Evolutionary conservation across 2,329 filamentous ascomycete genomes (phyloP).

Genomic region (Fusarium coffeatum): DNA sequence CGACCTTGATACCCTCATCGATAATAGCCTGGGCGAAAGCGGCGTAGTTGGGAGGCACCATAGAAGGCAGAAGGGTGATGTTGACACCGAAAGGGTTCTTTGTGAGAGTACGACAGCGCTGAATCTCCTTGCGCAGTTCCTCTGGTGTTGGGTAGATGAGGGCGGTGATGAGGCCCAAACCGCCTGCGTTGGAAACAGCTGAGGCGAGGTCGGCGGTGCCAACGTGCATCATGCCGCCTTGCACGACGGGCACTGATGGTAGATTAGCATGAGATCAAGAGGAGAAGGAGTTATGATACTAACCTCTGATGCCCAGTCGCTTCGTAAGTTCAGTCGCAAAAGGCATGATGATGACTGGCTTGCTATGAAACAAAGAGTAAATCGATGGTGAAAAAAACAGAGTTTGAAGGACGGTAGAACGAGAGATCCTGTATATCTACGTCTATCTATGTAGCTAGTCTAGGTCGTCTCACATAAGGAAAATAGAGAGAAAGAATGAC

Average conservation of each 20-base stretch:
- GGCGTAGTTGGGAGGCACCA: constrained; percentile 90
- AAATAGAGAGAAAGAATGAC: constrained; percentile 6
- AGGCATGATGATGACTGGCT: constrained; percentile 58
- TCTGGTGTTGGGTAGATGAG: constrained; percentile 94
- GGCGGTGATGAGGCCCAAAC: constrained; percentile 83
- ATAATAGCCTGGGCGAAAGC: constrained; percentile 94
- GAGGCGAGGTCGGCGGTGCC: constrained; percentile 83
- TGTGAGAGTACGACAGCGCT: constrained; percentile 83
- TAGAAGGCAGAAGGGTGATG: constrained; percentile 89
- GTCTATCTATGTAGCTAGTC: constrained; percentile 3
- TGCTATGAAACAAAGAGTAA: not conserved
- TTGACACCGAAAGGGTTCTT: constrained; percentile 90
- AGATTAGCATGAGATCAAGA: constrained; percentile 1
- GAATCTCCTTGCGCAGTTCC: constrained; percentile 93
- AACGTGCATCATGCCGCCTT: constrained; percentile 90
- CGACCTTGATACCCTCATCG: constrained; percentile 89
- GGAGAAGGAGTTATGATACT: constrained; percentile 27
- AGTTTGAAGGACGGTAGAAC: not conserved
- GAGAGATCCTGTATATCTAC: not conserved
- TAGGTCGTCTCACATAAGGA: constrained; percentile 6
- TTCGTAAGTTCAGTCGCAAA: constrained; percentile 69
- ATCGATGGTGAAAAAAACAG: not conserved
- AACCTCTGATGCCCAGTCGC: constrained; percentile 66
- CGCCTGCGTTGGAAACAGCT: constrained; percentile 84
- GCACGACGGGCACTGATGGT: constrained; percentile 77